These are phyloP conservation scores for Lecanosticta acicola DNA, from an alignment of 2,329 filamentous ascomycete species.

Conservation along the genomic window DNA sequence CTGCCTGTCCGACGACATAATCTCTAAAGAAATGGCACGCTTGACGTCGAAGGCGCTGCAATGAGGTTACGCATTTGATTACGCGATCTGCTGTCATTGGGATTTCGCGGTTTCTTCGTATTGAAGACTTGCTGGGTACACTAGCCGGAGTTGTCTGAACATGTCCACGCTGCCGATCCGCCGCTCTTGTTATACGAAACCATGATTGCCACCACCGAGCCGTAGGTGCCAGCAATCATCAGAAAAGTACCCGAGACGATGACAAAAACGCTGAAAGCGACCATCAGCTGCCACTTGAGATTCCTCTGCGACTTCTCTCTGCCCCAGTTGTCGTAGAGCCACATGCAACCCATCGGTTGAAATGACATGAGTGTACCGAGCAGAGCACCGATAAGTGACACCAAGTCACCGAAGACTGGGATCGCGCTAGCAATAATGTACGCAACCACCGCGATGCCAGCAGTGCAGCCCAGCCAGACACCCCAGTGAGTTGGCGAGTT, in stretches of 20 bases:
- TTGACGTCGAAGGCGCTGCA: no score
- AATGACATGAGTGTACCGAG: conserved; percentile 24
- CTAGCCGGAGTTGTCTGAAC: conserved; percentile 1
- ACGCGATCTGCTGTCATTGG: no score
- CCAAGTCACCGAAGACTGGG: conserved; percentile 22
- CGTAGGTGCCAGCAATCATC: conserved; percentile 40
- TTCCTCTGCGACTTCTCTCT: conserved; percentile 17
- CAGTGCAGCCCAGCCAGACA: conserved; percentile 18
- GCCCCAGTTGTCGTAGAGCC: conserved; percentile 41
- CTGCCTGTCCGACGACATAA: no score
- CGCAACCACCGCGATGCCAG: conserved; percentile 14
- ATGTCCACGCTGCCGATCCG: conserved; percentile 1
- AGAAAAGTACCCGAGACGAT: conserved; percentile 38
- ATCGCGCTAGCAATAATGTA: conserved; percentile 28
- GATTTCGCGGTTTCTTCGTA: no score
- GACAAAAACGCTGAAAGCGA: conserved; percentile 29
- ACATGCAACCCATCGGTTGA: conserved; percentile 38
- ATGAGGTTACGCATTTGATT: no score
- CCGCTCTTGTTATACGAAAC: conserved; percentile 31
- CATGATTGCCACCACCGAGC: conserved; percentile 39
- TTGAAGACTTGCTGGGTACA: background rate
- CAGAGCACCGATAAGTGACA: conserved; percentile 25
- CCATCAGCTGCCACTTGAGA: conserved; percentile 17
- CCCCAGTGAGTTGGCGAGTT: conserved; percentile 16
- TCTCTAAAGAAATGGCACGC: no score